These are phyloP conservation scores for Ophiobolus disseminans DNA, from an alignment of 2,329 filamentous ascomycete species.

Conservation along the genomic window DNA sequence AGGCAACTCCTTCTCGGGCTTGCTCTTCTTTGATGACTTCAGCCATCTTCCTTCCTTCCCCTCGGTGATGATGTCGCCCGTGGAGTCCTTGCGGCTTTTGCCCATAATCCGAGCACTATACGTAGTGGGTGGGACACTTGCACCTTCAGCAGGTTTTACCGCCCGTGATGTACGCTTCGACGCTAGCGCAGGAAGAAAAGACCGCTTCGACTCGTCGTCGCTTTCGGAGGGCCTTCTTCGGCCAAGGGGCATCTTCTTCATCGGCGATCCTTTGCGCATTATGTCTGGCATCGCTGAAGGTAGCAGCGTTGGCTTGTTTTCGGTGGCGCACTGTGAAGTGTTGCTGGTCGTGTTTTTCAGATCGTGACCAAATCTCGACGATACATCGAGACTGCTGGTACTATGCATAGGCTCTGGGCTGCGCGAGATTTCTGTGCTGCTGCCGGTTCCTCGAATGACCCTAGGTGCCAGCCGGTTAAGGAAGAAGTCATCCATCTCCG, in stretches of 20 bases:
- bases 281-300: conserved; percentile 50
- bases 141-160: conserved; percentile 31
- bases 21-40: conserved; percentile 41
- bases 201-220: conserved; percentile 44
- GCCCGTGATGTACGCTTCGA: conserved; percentile 37
- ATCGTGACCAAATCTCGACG: conserved; percentile 16
- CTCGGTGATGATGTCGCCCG: conserved; percentile 28
- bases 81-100: conserved; percentile 36
- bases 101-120: conserved; percentile 19
- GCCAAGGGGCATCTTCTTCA: conserved; percentile 37
- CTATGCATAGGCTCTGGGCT: conserved; percentile 48
- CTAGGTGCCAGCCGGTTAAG: conserved; percentile 54
- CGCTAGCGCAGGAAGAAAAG: conserved; percentile 41
- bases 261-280: conserved; percentile 37
- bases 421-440: conserved; percentile 44
- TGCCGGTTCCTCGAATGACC: conserved; percentile 54
- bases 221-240: conserved; percentile 45
- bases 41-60: conserved; percentile 50
- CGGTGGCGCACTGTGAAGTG: conserved; percentile 22
- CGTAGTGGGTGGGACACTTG: conserved; percentile 17
- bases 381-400: conserved; percentile 43
- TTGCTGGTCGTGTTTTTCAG: conserved; percentile 29
- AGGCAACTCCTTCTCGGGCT: conserved; percentile 33
- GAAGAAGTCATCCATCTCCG: conserved; percentile 56
- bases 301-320: conserved; percentile 38